These are phyloP conservation scores for Mycena rosella DNA, from an alignment of 768 basidiomycete species.

Conservation along the genomic window DNA sequence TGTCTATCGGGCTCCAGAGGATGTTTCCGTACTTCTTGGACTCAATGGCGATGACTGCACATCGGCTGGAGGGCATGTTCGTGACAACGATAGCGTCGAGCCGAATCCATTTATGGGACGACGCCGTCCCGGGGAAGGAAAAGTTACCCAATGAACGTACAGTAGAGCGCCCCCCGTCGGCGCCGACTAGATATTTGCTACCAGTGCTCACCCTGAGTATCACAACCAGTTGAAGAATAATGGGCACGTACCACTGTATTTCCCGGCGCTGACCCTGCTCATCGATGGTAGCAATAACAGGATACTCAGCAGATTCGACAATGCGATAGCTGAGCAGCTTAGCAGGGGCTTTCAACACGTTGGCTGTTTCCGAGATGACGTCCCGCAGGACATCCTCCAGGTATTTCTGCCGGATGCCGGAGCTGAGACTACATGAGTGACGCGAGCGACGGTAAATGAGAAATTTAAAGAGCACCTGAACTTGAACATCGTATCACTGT, in stretches of 20 bases:
- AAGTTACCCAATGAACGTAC: constrained; percentile 33
- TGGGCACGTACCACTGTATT: constrained; percentile 8
- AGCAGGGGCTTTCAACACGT: background rate
- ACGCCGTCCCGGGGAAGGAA: constrained; percentile 25
- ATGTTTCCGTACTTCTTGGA: constrained; percentile 18
- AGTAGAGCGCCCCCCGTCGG: constrained; percentile 33
- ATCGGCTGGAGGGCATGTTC: constrained; percentile 14
- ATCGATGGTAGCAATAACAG: constrained; percentile 6
- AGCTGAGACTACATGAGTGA: background rate
- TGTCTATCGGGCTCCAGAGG: constrained; percentile 15
- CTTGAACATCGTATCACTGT: constrained; percentile 17
- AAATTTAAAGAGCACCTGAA: background rate
- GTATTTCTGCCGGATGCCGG: constrained; percentile 5
- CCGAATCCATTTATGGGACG: constrained; percentile 33
- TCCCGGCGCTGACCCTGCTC: background rate
- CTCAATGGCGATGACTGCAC: constrained; percentile 1
- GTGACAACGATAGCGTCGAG: constrained; percentile 34
- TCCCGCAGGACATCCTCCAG: background rate
- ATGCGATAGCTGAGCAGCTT: constrained; percentile 13
- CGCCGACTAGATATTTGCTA: constrained; percentile 29
- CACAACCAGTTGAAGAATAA: too few species aligned
- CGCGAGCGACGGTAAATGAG: too few species aligned
- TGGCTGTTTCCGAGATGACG: background rate
- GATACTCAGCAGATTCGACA: background rate
- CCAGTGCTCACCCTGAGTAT: too few species aligned